Evolutionary conservation across 345 rosid genomes (phyloP), one percentile per base, ranked within the genome.

Genomic region (Salix caprea): DNA sequence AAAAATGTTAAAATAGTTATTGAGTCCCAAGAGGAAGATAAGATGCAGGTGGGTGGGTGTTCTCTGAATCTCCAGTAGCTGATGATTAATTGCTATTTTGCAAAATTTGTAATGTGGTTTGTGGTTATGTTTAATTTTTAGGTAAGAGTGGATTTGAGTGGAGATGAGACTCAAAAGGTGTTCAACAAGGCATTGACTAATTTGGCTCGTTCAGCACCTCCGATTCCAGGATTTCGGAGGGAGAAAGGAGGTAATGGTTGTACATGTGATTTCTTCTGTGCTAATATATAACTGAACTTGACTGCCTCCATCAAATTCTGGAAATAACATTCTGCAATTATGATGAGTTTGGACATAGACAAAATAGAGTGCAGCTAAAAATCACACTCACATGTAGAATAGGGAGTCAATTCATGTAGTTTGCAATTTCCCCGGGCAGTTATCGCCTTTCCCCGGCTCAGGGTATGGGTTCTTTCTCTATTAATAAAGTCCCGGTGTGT

Each of bases 141-240:
- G 91, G 77, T 88, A 26, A 84, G 92, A 82, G 91, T 88, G 82
- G 91, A 90, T 64, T 71, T 90, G 83, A 78, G 79, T 34, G 88
- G 89, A 32, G 80, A 77, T 62, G 89, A 81, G 69, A 90, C 91
- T 7, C 83, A 87, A 69, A 87, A 76, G 58, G 87, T 84, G 6
- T 90, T 87, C 68, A 78, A 82, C 67, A 84, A 77, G 77, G 86
- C 88, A 68, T 79, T 90, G 80, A 69, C 62, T n/a, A 76, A 87
- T 79, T 84, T 90, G 77, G 90, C 89, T 56, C 82, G 79, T 52
- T 75, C 87, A 15, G 90, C 90, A 44, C 94, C 91, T 16, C 91
- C 90, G 30, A 76, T 90, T 78, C 91, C 89, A 7, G 94, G 94
- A 71, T 90, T 90, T 80, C 87, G 90, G 18, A 75, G 87, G 70